Base-by-base conservation (phyloP, 495 filamentous ascomycete genomes). In the Trichoderma reesei region DNA sequence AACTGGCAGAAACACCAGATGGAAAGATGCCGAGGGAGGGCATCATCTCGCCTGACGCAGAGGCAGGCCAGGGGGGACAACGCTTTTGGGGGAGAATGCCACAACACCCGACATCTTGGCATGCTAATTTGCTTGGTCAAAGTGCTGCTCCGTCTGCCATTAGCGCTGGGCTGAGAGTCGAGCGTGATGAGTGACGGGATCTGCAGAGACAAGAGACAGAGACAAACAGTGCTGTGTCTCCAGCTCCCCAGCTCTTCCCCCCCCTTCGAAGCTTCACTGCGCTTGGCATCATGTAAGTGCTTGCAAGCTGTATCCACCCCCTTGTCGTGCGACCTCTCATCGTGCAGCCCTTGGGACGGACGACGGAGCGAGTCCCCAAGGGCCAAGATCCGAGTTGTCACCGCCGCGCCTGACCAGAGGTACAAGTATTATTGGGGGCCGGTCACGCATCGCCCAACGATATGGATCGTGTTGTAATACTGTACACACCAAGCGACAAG, bases 11-110 rank as follows among this genome's bases (percentile, higher is more conserved):
- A n/a, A 48, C 14, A 18, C 4, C 44, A 48, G 14, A 48, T 48
- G 44, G 44, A 48, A 48, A 48, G 14, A n/a, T 48, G 14, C 44
- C 44, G 44, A 48, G 44, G 44, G 44, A 48, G 44, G 44, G 44
- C 44, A 48, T 48, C 44, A 48, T 48, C 2, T 48, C 44, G 18
- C 3, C 14, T 18, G 44, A 48, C 18, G 44, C n/a, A 18, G n/a
- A 48, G 7, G 2, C 26, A 48, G 18, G 14, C 44, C 38, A 39
- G 14, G 44, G 44, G 44, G 44, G 14, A 0, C n/a, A n/a, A 0
- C 10, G 14, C 16, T 18, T 48, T 18, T 48, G 44, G 44, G 18
- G 44, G 44, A 48, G 5, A n/a, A 48, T 16, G 44, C 14, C 16
- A 48, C 26, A 18, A 48, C 5, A 6, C 44, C 26, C 26, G 26